A percentile compares a stretch with the other conserved stretches of the same genome.
phyloP scores from a whole-genome alignment of 148 eudicot genomes.

The Camellia lanceoleosa region DNA sequence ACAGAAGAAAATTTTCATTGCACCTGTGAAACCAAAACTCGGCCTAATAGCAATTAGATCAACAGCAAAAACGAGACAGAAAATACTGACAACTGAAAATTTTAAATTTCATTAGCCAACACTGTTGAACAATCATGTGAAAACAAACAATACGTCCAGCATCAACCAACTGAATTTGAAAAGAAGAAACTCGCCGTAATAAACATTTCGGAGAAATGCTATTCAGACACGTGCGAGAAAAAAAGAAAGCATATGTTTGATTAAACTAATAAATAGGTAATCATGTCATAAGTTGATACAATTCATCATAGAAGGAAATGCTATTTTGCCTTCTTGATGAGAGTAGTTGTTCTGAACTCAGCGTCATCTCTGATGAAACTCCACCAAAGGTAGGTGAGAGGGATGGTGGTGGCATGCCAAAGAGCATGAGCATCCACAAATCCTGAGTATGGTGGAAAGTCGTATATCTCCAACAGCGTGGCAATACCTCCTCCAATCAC shows the following conservation, averaged over 20 bases:
- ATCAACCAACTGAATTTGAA: conserved; percentile 18
- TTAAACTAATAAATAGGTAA: not conserved
- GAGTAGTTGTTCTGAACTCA: conserved; percentile 53
- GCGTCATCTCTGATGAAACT: conserved; percentile 83
- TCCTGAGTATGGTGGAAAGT: conserved; percentile 76
- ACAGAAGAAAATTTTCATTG: too few species aligned
- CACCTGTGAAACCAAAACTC: too few species aligned
- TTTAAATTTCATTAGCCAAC: conserved; percentile 13
- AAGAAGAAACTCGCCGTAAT: conserved; percentile 23
- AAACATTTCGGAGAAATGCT: conserved; percentile 25
- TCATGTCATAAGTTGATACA: not conserved
- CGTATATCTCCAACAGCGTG: conserved; percentile 47
- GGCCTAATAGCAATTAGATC: too few species aligned
- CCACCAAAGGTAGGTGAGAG: conserved; percentile 82
- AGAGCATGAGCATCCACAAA: conserved; percentile 75
- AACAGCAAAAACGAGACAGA: not conserved
- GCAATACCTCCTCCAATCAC: conserved; percentile 55
- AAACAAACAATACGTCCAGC: conserved; percentile 27
- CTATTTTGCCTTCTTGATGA: conserved; percentile 58
- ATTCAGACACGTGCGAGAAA: conserved; percentile 18
- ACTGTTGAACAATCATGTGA: conserved; percentile 34
- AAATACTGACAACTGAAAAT: not conserved
- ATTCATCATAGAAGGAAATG: not conserved
- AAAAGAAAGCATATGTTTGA: conserved; percentile 3
- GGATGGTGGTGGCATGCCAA: conserved; percentile 68